Percentiles rank a stretch among this genome's conserved stretches.
Conservation (phyloP, 371 early-diverging fungal genomes). For the Mucor circinelloides region DNA sequence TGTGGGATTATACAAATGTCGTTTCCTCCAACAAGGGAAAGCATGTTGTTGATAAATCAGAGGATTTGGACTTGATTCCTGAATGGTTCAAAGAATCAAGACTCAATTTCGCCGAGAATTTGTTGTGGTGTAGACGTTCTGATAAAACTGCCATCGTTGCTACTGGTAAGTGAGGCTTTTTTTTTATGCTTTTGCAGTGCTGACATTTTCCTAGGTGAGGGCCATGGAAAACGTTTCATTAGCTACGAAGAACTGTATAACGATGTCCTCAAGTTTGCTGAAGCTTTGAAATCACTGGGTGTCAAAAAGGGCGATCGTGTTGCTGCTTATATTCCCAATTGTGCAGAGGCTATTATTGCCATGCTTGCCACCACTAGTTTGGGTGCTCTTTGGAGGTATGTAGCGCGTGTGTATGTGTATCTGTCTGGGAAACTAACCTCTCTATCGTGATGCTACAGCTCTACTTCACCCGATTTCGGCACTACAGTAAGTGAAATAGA, state of each 20-base stretch:
- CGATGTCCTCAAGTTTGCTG: conserved; percentile 72
- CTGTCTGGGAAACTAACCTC: neutral
- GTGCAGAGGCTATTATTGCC: conserved; percentile 81
- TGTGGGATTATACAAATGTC: conserved; percentile 85
- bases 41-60: conserved; percentile 65
- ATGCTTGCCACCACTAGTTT: conserved; percentile 93
- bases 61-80: conserved; percentile 84
- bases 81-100: conserved; percentile 87
- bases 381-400: conserved; percentile 94
- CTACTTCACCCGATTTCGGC: conserved; percentile 96
- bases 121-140: conserved; percentile 67
- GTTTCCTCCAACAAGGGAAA: conserved; percentile 47
- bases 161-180: conserved; percentile 63
- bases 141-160: conserved; percentile 77
- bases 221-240: conserved; percentile 47
- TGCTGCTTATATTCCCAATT: conserved; percentile 93
- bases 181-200: too few relatives aligned
- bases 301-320: conserved; percentile 88
- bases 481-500: conserved; percentile 55
- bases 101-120: conserved; percentile 93
- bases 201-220: conserved; percentile 37
- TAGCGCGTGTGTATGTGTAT: neutral
- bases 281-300: conserved; percentile 73
- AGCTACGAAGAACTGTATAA: conserved; percentile 81
- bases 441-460: conserved; percentile 30